Percentiles rank a stretch among this genome's conserved stretches.
phyloP scores from a whole-genome alignment of 768 basidiomycete genomes.

The Crepidotus variabilis region DNA sequence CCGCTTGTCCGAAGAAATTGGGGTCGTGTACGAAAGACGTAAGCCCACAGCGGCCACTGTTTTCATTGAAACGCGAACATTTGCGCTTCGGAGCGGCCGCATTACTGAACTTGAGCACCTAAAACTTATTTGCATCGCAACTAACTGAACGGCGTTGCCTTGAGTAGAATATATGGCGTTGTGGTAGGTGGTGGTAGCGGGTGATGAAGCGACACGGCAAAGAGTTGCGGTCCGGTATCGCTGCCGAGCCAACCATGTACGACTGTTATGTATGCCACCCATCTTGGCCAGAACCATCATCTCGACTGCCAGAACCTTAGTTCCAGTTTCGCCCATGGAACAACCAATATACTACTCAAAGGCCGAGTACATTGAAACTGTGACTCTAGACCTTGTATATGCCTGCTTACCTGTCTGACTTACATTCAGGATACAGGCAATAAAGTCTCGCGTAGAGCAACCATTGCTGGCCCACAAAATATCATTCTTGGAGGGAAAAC shows the following conservation, averaged over 20 bases:
- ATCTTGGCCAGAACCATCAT: neutral
- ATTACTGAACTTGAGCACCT: neutral
- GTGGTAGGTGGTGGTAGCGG: neutral
- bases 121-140: neutral
- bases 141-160: neutral
- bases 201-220: neutral
- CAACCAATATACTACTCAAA: slow-evolving; percentile 76
- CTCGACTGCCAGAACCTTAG: neutral
- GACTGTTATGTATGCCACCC: neutral
- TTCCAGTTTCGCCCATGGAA: slow-evolving; percentile 45
- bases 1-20: slow-evolving; percentile 1
- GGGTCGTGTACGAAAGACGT: neutral
- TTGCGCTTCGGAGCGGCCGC: neutral
- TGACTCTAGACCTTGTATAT: slow-evolving; percentile 25
- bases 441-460: slow-evolving; percentile 90
- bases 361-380: slow-evolving; percentile 87
- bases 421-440: slow-evolving; percentile 82
- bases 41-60: neutral
- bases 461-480: slow-evolving; percentile 91
- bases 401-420: neutral
- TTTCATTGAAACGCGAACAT: neutral
- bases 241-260: neutral
- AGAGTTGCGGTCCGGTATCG: neutral
- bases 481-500: slow-evolving; percentile 98
- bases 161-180: neutral